These are phyloP conservation scores for Trichophaea hybrida DNA, from an alignment of 2,329 filamentous ascomycete species.

Conservation along the genomic window DNA sequence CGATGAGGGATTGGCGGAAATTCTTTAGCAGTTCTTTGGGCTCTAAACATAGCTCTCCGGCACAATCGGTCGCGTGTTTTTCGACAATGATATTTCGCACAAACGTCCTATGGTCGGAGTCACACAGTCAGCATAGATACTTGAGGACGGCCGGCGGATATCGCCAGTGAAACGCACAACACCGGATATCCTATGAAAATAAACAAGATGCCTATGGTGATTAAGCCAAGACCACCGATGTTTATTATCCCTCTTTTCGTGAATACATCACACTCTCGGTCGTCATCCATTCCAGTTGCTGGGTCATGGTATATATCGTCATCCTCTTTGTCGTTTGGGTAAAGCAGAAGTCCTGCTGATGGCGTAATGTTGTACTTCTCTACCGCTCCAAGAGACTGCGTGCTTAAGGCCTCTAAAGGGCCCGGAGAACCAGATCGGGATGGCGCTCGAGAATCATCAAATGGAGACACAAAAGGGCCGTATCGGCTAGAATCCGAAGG, in stretches of 20 bases:
- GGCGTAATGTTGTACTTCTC: slow-evolving; percentile 61
- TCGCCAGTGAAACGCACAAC: slow-evolving; percentile 39
- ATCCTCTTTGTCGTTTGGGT: slow-evolving; percentile 58
- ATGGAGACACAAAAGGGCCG: slow-evolving; percentile 40
- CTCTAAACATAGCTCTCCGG: slow-evolving; percentile 11
- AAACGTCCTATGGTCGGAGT: slow-evolving; percentile 39
- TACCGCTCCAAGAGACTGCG: slow-evolving; percentile 47
- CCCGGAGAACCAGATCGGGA: slow-evolving; percentile 35
- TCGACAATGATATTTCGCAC: slow-evolving; percentile 33
- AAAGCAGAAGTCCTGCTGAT: slow-evolving; percentile 47
- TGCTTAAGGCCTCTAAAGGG: slow-evolving; percentile 40
- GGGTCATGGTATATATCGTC: slow-evolving; percentile 61
- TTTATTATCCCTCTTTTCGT: slow-evolving; percentile 50
- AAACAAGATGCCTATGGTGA: slow-evolving; percentile 46
- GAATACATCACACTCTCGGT: slow-evolving; percentile 49
- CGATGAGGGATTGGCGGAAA: slow-evolving; percentile 46
- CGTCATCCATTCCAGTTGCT: slow-evolving; percentile 47
- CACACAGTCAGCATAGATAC: neutral
- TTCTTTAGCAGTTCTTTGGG: slow-evolving; percentile 38
- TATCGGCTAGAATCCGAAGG: slow-evolving; percentile 40
- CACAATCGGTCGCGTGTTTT: slow-evolving; percentile 2
- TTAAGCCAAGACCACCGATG: slow-evolving; percentile 45
- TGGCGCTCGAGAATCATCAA: slow-evolving; percentile 43
- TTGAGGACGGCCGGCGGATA: neutral
- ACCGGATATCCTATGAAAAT: slow-evolving; percentile 58